phyloP scores from a whole-genome alignment of 371 early-diverging fungal species.

The Rhizopus arrhizus region DNA sequence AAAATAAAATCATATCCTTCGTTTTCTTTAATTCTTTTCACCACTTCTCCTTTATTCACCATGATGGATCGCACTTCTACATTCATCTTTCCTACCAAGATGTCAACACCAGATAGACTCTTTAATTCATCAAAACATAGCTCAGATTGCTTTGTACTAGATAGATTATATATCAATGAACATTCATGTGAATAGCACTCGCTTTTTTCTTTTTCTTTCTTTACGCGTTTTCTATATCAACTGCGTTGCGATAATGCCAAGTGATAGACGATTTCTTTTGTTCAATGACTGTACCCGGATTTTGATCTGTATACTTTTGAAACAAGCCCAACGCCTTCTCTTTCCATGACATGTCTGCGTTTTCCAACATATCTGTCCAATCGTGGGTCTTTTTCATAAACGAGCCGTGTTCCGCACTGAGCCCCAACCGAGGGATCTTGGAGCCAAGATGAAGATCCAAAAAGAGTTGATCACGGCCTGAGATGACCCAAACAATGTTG shows the following conservation, averaged over 20 bases:
- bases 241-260: slow-evolving; percentile 90
- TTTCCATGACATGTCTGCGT: slow-evolving; percentile 86
- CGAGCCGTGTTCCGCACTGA: slow-evolving; percentile 67
- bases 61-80: slow-evolving; percentile 86
- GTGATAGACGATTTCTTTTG: slow-evolving; percentile 83
- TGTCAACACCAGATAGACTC: slow-evolving; percentile 86
- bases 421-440: slow-evolving; percentile 72
- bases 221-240: slow-evolving; percentile 42
- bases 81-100: slow-evolving; percentile 95
- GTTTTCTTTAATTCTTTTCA: slow-evolving; percentile 64
- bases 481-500: slow-evolving; percentile 90
- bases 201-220: not conserved
- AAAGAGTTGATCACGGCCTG: slow-evolving; percentile 74
- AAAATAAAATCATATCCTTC: slow-evolving; percentile 75
- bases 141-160: slow-evolving; percentile 66
- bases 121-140: slow-evolving; percentile 84
- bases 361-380: slow-evolving; percentile 86
- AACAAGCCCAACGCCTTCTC: slow-evolving; percentile 86
- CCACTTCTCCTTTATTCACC: slow-evolving; percentile 93
- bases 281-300: slow-evolving; percentile 91
- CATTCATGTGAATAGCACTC: not conserved
- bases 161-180: not conserved
- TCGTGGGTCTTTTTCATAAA: slow-evolving; percentile 87
- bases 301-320: slow-evolving; percentile 84
- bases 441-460: slow-evolving; percentile 72